phyloP scores from a whole-genome alignment of 257 asterid genomes.

The Cinchona pubescens region DNA sequence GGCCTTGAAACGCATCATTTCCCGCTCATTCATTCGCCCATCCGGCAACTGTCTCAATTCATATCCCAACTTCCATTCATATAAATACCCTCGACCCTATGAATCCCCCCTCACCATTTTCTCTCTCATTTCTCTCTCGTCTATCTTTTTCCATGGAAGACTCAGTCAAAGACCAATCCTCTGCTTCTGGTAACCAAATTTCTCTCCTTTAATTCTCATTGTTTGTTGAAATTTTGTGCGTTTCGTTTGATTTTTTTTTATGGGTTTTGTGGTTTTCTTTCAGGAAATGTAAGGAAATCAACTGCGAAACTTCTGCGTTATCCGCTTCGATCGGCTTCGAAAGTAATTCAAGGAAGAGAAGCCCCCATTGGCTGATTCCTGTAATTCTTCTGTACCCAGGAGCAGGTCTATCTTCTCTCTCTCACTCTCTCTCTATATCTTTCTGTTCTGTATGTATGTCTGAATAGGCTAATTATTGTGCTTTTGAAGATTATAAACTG shows the following conservation, averaged over 20 bases:
- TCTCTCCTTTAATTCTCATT: not conserved
- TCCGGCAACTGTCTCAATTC: slow-evolving; percentile 13
- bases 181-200: slow-evolving; percentile 49
- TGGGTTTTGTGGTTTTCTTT: not conserved
- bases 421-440: no score
- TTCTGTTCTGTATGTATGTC: not conserved
- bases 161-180: slow-evolving; percentile 48
- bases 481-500: not conserved
- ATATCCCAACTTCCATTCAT: not conserved
- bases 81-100: not conserved
- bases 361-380: slow-evolving; percentile 53
- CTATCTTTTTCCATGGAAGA: slow-evolving; percentile 43
- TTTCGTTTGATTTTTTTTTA: not conserved
- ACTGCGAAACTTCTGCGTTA: slow-evolving; percentile 73
- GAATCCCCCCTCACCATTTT: not conserved
- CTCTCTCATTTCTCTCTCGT: not conserved
- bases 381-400: slow-evolving; percentile 52
- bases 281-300: slow-evolving; percentile 36
- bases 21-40: slow-evolving; percentile 14
- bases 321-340: slow-evolving; percentile 78
- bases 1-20: not conserved
- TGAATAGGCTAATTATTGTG: slow-evolving; percentile 1
- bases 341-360: slow-evolving; percentile 64
- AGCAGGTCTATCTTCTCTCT: slow-evolving; percentile 26
- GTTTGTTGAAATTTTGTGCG: not conserved